Evolutionary conservation across 768 basidiomycete genomes (phyloP), one percentile per base, ranked within the genome.

Genomic region (Kwoniella sp.): DNA sequence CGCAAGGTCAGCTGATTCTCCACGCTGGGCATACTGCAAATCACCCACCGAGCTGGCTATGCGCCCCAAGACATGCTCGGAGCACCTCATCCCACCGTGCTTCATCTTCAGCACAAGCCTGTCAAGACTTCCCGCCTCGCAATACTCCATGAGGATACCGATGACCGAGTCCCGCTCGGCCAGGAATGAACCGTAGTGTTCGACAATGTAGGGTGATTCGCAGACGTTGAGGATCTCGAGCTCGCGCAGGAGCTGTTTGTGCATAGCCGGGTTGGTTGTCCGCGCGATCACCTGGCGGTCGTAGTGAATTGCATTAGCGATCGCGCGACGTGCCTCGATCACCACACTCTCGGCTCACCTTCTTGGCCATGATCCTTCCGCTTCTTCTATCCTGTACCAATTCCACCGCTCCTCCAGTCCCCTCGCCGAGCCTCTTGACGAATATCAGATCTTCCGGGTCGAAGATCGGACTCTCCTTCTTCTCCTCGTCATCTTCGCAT

Each of bases 71-170:
- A 76, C 72, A 58, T 71, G 71, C 50, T 74, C 73, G 25, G 66
- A 64, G 41, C 71, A 73, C 46, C 70, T 44, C 49, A 69, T 67
- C 1, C 62, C 59, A 19, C 56, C 57, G 27, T 60, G 61, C 53
- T 62, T 66, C 62, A 73, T 72, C 47, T 60, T 59, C 8, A 52
- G 53, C 14, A 73, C 32, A 28, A 73, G 56, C 19, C 56, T 59
- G 45, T 76, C 75, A 29, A 76, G 52, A 57, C 67, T 70, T 14
- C 72, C 73, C 0, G 65, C 75, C 50, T 76, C 75, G 50, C 72
- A 73, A 50, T 67, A 76, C 46, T 76, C 75, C 75, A 76, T 76
- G 14, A 76, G 53, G 29, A 76, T 73, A 14, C 71, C 72, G 42
- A 76, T 69, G 39, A 64, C 65, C 17, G 67, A 60, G 43, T 73